phyloP scores from a whole-genome alignment of 305 asterid species.

The Fraxinus sp. region DNA sequence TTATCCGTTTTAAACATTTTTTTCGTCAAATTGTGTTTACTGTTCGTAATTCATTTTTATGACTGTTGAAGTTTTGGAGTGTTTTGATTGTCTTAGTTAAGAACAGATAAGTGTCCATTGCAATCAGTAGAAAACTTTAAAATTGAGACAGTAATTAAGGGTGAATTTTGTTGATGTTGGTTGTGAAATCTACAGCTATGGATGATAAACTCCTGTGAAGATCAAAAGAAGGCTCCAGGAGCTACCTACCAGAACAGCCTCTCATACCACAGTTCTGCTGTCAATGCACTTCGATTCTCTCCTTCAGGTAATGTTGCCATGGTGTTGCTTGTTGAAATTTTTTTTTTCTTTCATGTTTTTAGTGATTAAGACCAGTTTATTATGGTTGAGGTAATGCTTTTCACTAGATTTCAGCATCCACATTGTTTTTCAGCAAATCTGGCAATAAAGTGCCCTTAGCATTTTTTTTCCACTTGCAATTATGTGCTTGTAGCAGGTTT shows the following conservation, averaged over 20 bases:
- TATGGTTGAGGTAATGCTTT: not conserved
- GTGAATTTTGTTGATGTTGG: slow-evolving; percentile 5
- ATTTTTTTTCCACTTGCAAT: no score
- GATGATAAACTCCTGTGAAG: slow-evolving; percentile 51
- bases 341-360: not conserved
- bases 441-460: not conserved
- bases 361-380: not conserved
- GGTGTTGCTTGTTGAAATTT: not conserved
- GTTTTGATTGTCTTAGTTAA: not conserved
- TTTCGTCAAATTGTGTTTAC: not conserved
- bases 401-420: not conserved
- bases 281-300: slow-evolving; percentile 86
- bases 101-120: not conserved
- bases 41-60: not conserved
- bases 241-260: slow-evolving; percentile 73
- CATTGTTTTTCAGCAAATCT: not conserved
- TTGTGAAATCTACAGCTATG: slow-evolving; percentile 63
- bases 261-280: slow-evolving; percentile 80
- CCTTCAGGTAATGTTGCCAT: slow-evolving; percentile 59
- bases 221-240: slow-evolving; percentile 57
- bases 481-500: not conserved
- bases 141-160: not conserved
- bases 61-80: not conserved
- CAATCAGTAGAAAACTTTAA: not conserved
- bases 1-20: no score